These are phyloP conservation scores for Camellia japonica DNA, from an alignment of 148 eudicot species.

Conservation along the genomic window DNA sequence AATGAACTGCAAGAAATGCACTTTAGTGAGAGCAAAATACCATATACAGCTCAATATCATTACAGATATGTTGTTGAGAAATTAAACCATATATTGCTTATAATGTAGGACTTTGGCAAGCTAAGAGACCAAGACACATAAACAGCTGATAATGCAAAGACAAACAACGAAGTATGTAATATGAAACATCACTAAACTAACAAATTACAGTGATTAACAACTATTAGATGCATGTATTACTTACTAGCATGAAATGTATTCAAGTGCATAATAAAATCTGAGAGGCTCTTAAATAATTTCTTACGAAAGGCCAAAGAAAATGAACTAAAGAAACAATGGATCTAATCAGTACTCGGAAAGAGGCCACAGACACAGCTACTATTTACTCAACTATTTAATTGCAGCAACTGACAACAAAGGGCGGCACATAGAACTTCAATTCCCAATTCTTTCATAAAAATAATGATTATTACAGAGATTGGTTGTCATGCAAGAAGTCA, in stretches of 20 bases:
- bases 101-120: not conserved
- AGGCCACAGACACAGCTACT: not conserved
- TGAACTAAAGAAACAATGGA: not conserved
- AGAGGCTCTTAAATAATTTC: not conserved
- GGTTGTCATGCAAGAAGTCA: too few relatives aligned
- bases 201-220: not conserved
- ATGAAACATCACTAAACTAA: not conserved
- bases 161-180: not conserved
- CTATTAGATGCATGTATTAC: not conserved
- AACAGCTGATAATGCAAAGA: not conserved
- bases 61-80: not conserved
- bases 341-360: not conserved
- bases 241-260: not conserved
- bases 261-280: not conserved
- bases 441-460: too few relatives aligned
- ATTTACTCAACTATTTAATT: not conserved
- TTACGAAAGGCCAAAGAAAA: not conserved
- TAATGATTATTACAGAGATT: too few relatives aligned
- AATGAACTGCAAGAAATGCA: conserved; percentile 54
- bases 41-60: not conserved
- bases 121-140: not conserved
- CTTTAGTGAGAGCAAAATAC: not conserved
- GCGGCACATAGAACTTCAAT: too few relatives aligned
- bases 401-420: not conserved
- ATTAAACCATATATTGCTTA: not conserved